Conservation (phyloP, 2,329 filamentous ascomycete species). For the Amauroascus verrucosus region DNA sequence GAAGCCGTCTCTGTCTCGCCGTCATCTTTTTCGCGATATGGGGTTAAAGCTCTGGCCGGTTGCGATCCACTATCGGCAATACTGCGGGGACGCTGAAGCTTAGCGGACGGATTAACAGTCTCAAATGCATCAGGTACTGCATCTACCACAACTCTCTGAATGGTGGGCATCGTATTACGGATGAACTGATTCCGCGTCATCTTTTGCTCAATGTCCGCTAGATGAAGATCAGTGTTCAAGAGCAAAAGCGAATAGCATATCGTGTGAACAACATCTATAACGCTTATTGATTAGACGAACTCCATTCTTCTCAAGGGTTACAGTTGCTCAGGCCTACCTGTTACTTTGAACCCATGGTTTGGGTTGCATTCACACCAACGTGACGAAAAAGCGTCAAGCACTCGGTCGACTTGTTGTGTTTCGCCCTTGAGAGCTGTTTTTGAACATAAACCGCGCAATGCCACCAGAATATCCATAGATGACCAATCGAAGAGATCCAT, state of each 20-base stretch:
- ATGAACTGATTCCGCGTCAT: slow-evolving; percentile 94
- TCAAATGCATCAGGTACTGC: slow-evolving; percentile 59
- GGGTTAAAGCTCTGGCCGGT: slow-evolving; percentile 8
- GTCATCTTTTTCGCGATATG: slow-evolving; percentile 4
- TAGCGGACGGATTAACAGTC: slow-evolving; percentile 29
- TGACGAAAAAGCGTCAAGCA: slow-evolving; percentile 77
- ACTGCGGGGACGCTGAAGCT: background rate
- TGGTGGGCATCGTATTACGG: slow-evolving; percentile 89
- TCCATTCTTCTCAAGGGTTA: background rate
- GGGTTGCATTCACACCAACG: slow-evolving; percentile 92
- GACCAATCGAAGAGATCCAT: slow-evolving; percentile 87
- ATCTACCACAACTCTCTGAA: slow-evolving; percentile 65
- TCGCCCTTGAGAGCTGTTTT: slow-evolving; percentile 78
- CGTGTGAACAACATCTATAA: slow-evolving; percentile 80
- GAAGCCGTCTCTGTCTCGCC: background rate
- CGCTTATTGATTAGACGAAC: background rate
- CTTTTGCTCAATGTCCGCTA: slow-evolving; percentile 90
- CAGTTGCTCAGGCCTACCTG: slow-evolving; percentile 48
- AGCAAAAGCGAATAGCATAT: slow-evolving; percentile 94
- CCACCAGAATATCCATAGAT: slow-evolving; percentile 65
- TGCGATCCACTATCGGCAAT: background rate
- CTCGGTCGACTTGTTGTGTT: slow-evolving; percentile 92
- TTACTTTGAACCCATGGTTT: slow-evolving; percentile 82
- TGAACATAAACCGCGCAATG: slow-evolving; percentile 69
- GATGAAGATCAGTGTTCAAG: slow-evolving; percentile 87